phyloP scores from a whole-genome alignment of 1,284 basidiomycete genomes.

The Sporisorium sorghi region DNA sequence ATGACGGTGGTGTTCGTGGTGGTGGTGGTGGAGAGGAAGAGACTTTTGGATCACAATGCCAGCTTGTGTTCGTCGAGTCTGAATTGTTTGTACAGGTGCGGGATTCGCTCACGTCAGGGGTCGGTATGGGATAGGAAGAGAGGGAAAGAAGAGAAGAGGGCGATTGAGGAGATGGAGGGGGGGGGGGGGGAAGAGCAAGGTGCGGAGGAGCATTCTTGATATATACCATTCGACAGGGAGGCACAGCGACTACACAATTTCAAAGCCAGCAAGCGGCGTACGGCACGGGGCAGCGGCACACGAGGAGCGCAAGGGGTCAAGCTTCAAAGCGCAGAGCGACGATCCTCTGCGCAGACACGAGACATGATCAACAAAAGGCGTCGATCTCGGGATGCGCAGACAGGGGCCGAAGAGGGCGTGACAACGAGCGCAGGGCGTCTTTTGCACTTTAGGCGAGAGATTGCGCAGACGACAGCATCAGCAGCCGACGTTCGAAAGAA shows the following conservation, averaged over 20 bases:
- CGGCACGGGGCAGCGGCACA: neutral
- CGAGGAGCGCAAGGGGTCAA: conserved; percentile 15
- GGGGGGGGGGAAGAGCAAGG: neutral
- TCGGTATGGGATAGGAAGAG: neutral
- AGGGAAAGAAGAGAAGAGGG: neutral
- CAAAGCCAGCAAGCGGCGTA: neutral
- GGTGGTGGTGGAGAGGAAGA: conserved; percentile 6
- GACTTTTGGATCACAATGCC: conserved; percentile 18
- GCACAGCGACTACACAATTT: neutral
- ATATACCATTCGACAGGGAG: conserved; percentile 21
- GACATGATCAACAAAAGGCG: conserved; percentile 27
- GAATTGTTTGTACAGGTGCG: conserved; percentile 4
- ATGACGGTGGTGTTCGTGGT: neutral
- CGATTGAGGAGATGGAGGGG: conserved; percentile 2
- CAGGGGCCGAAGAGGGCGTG: neutral
- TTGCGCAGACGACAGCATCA: neutral
- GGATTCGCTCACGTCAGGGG: too few species aligned
- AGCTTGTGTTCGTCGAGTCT: conserved; percentile 22
- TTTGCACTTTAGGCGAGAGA: neutral
- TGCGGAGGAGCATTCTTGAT: conserved; percentile 13
- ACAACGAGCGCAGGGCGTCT: conserved; percentile 1
- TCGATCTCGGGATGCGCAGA: conserved; percentile 3
- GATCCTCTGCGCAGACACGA: conserved; percentile 26
- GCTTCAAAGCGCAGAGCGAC: conserved; percentile 26
- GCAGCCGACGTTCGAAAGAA: neutral